Conservation (phyloP, 805 yeast genomes). For the Candida nemodendra region DNA sequence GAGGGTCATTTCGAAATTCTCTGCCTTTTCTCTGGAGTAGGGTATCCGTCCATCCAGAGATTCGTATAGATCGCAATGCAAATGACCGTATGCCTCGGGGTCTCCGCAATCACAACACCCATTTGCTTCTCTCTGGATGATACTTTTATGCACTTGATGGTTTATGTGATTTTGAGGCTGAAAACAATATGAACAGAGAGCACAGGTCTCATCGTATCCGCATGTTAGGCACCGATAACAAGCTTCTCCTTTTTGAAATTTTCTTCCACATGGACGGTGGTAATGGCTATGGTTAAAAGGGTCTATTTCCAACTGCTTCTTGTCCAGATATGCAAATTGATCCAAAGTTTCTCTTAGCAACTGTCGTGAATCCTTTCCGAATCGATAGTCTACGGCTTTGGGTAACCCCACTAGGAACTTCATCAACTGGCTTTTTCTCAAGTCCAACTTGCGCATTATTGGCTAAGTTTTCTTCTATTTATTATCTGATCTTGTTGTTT, state of each 20-base stretch:
- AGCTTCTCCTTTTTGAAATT: constrained; percentile 76
- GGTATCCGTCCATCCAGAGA: constrained; percentile 6
- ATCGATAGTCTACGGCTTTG: constrained; percentile 30
- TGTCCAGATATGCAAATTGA: constrained; percentile 11
- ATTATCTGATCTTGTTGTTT: no score
- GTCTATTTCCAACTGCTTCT: constrained; percentile 21
- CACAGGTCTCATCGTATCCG: constrained; percentile 81
- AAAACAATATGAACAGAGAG: constrained; percentile 75
- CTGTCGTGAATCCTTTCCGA: constrained; percentile 29
- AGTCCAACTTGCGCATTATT: constrained; percentile 1
- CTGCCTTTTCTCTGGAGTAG: constrained; percentile 41
- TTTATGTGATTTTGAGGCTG: constrained; percentile 66
- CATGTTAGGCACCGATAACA: constrained; percentile 74
- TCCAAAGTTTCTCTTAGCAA: constrained; percentile 40
- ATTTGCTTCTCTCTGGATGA: constrained; percentile 64
- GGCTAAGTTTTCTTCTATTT: not conserved
- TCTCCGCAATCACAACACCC: constrained; percentile 92
- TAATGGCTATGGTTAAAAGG: constrained; percentile 42
- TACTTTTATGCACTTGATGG: constrained; percentile 66
- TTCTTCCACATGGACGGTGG: constrained; percentile 70
- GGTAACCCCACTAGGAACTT: constrained; percentile 42
- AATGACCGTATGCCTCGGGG: constrained; percentile 71
- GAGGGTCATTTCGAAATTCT: constrained; percentile 40
- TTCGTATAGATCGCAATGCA: constrained; percentile 47
- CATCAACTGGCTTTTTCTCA: constrained; percentile 16